Evolutionary conservation across 192 early-diverging fungal genomes (phyloP).

Genomic region (Linnemannia zychae): DNA sequence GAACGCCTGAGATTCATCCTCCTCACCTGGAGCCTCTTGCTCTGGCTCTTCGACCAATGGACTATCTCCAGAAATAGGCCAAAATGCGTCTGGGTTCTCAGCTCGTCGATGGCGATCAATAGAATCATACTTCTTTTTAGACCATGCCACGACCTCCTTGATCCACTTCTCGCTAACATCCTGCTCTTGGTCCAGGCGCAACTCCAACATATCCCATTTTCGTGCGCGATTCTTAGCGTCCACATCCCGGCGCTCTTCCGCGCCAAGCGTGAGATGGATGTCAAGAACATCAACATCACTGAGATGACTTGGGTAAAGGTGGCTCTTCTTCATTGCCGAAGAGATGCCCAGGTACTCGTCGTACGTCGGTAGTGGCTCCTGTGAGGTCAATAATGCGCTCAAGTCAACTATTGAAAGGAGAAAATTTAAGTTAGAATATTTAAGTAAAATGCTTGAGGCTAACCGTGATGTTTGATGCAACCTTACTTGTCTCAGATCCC

Average conservation of each 20-base stretch:
- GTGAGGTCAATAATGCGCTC: slow-evolving; percentile 25
- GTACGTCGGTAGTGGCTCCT: slow-evolving; percentile 37
- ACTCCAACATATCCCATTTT: slow-evolving; percentile 44
- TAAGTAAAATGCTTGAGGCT: too few relatives aligned
- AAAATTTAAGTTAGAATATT: too few relatives aligned
- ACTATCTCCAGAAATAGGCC: background rate
- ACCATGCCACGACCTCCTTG: slow-evolving; percentile 31
- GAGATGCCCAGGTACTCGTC: slow-evolving; percentile 46
- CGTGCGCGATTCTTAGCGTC: slow-evolving; percentile 27
- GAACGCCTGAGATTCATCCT: background rate
- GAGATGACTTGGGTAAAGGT: slow-evolving; percentile 26
- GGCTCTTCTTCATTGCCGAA: slow-evolving; percentile 17
- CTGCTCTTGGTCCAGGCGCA: slow-evolving; percentile 32
- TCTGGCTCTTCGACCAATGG: slow-evolving; percentile 28
- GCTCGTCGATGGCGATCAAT: slow-evolving; percentile 26
- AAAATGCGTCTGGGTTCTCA: background rate
- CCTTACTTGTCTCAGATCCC: slow-evolving; percentile 39
- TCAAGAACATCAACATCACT: slow-evolving; percentile 36
- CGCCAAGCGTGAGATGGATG: slow-evolving; percentile 28
- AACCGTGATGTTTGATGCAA: background rate
- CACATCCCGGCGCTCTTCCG: slow-evolving; percentile 21
- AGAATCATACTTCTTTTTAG: slow-evolving; percentile 8
- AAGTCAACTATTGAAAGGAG: slow-evolving; percentile 36
- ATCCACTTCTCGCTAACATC: slow-evolving; percentile 43
- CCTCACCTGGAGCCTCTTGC: slow-evolving; percentile 15